Conservation (phyloP, 2,329 filamentous ascomycete genomes). For the Drechslerella dactyloides region DNA sequence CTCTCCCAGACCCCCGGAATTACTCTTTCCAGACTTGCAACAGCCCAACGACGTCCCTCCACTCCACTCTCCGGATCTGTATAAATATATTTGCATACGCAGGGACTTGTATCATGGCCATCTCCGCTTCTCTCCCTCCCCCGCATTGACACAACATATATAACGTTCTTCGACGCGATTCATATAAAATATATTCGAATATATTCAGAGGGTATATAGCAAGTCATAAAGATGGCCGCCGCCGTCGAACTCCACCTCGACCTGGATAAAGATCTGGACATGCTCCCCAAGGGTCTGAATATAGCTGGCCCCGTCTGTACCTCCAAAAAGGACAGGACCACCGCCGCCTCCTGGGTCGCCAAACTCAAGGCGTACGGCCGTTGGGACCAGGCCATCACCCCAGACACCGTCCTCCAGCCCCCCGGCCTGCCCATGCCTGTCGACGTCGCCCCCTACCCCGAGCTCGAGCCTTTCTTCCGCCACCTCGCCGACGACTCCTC, state of each 20-base stretch:
- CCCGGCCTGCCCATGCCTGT: conserved; percentile 58
- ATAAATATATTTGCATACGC: too few relatives aligned
- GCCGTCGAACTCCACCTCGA: conserved; percentile 38
- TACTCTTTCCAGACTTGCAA: too few relatives aligned
- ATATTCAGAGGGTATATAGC: too few relatives aligned
- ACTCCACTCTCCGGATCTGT: too few relatives aligned
- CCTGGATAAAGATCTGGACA: conserved; percentile 25
- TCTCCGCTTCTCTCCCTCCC: too few relatives aligned
- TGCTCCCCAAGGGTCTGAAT: too few relatives aligned
- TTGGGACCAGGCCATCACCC: conserved; percentile 56
- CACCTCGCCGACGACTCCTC: conserved; percentile 55
- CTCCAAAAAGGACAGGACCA: conserved; percentile 4
- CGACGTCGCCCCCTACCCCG: conserved; percentile 56
- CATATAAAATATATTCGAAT: too few relatives aligned
- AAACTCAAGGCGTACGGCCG: conserved; percentile 55
- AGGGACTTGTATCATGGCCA: too few relatives aligned
- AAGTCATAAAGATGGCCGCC: conserved; percentile 45
- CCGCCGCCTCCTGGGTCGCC: conserved; percentile 29
- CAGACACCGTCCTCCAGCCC: conserved; percentile 56
- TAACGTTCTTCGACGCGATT: too few relatives aligned
- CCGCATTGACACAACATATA: too few relatives aligned
- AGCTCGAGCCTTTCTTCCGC: conserved; percentile 58
- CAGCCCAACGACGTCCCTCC: too few relatives aligned
- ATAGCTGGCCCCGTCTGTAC: conserved; percentile 27
- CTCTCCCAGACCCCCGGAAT: too few relatives aligned